phyloP scores from a whole-genome alignment of 805 yeast species.

The Ogataea haglerorum region DNA sequence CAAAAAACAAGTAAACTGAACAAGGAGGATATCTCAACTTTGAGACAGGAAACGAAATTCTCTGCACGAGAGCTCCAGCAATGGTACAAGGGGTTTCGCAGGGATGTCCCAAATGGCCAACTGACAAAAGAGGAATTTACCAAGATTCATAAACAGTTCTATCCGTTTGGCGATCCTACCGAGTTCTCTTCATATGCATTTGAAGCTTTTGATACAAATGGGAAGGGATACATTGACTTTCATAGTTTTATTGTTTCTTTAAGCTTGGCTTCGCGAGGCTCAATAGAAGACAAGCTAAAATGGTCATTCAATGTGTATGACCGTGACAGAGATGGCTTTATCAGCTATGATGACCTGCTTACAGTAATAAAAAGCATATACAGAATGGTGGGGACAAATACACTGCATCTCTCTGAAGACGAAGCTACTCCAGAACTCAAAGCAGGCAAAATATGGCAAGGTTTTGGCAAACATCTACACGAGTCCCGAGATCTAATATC shows the following conservation, averaged over 20 bases:
- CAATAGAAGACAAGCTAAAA: constrained; percentile 73
- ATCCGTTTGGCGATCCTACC: constrained; percentile 97
- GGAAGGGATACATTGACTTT: constrained; percentile 80
- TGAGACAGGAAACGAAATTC: constrained; percentile 84
- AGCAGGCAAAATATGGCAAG: constrained; percentile 69
- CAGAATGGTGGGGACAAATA: constrained; percentile 85
- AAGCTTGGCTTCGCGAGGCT: constrained; percentile 82
- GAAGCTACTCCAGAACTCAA: constrained; percentile 90
- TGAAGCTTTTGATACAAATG: constrained; percentile 81
- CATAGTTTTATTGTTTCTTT: constrained; percentile 88
- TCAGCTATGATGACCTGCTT: constrained; percentile 75
- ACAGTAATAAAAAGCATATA: constrained; percentile 79
- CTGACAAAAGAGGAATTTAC: constrained; percentile 82
- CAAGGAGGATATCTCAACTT: constrained; percentile 80
- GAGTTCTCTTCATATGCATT: constrained; percentile 87
- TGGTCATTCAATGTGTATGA: constrained; percentile 94
- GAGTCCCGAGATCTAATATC: constrained; percentile 68
- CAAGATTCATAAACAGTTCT: constrained; percentile 91
- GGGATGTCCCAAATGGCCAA: constrained; percentile 93
- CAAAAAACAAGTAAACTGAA: constrained; percentile 90
- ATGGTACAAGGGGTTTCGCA: constrained; percentile 94
- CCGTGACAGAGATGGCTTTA: constrained; percentile 70
- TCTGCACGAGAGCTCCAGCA: constrained; percentile 94
- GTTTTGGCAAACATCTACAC: constrained; percentile 49
- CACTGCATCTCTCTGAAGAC: constrained; percentile 85